Evolutionary conservation across 176 grass and related monocot species (phyloP), one percentile per base, ranked within the genome.

Genomic region (Typha latifolia): DNA sequence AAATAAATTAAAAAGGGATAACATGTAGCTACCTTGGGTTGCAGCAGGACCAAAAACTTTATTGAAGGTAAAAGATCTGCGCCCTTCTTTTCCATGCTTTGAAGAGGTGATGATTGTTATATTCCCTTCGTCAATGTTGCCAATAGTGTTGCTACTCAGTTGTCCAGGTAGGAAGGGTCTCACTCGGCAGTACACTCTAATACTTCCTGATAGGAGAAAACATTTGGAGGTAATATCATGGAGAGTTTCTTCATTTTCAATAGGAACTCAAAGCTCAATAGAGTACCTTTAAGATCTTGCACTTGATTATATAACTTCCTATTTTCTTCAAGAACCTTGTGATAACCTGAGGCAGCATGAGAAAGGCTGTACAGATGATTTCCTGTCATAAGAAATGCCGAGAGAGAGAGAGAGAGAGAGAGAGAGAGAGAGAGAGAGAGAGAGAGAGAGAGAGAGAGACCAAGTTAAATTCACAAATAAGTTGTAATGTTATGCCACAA

Each of bases 311-410:
- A 99, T 67, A 99, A 48, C 76, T 83, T 99, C 67, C 89, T 84
- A 69, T 99, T 99, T 82, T 93, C 94, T 84, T 93, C 94, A 78
- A 99, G 83, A 83, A 99, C 94, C 83, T 85, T 93, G 62, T 93
- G 86, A 77, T 93, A 94, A 65, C 94, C 84, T 56, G 89, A 87
- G 71, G 94, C 86, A 69, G 94, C 81, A 87, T 93, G 76, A 64
- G 89, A 76, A 75, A 99, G 84, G 70, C 94, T 72, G 73, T 90
- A 84, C 47, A 99, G 64, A 72, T 85, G 84, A 74, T 84, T 86
- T 79, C 94, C 94, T 99, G 79, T 57, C 72, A 79, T 19, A 77
- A 70, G 37, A 1, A 43, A 43, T 43, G 37, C 8, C 37, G 10
- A 43, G 37, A 43, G 37, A 43, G 37, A 37, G 6, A 10, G 31